Percentiles rank a stretch among this genome's conserved stretches.
Conservation (phyloP, 2,329 filamentous ascomycete genomes). For the Pseudogymnoascus sp. region DNA sequence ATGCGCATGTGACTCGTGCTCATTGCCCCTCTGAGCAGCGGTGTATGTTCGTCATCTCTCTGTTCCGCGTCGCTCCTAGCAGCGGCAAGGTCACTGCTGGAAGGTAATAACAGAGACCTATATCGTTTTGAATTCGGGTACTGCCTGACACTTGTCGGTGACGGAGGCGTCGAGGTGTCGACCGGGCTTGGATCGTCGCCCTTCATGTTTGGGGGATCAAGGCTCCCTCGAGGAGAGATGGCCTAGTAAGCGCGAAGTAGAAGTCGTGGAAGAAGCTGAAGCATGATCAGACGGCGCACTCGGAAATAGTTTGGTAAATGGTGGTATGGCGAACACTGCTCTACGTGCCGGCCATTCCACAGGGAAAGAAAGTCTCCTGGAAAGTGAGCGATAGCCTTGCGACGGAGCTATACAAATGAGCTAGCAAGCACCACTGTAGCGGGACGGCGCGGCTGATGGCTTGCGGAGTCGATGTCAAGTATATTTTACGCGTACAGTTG, state of each 20-base stretch:
- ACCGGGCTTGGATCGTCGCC: conserved; percentile 5
- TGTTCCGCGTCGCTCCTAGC: background rate
- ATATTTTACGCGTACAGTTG: background rate
- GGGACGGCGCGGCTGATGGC: background rate
- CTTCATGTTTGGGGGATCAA: background rate
- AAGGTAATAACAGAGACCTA: conserved; percentile 7
- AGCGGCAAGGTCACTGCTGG: conserved; percentile 5
- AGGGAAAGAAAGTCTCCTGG: background rate
- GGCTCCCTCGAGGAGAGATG: background rate
- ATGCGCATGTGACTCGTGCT: conserved; percentile 23
- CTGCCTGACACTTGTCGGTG: conserved; percentile 5
- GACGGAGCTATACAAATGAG: conserved; percentile 7
- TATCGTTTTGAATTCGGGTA: conserved; percentile 3
- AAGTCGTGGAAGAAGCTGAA: background rate
- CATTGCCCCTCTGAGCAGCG: conserved; percentile 19
- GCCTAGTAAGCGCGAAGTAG: background rate
- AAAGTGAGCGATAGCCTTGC: background rate
- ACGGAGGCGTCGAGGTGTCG: conserved; percentile 9
- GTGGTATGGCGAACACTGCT: background rate
- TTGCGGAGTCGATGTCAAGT: background rate
- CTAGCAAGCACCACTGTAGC: background rate
- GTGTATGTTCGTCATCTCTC: conserved; percentile 22
- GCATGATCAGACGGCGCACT: background rate
- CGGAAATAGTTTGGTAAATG: background rate
- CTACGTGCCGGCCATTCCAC: background rate